Evolutionary conservation across 2,329 filamentous ascomycete genomes (phyloP).

Genomic region (Fusarium sp.): DNA sequence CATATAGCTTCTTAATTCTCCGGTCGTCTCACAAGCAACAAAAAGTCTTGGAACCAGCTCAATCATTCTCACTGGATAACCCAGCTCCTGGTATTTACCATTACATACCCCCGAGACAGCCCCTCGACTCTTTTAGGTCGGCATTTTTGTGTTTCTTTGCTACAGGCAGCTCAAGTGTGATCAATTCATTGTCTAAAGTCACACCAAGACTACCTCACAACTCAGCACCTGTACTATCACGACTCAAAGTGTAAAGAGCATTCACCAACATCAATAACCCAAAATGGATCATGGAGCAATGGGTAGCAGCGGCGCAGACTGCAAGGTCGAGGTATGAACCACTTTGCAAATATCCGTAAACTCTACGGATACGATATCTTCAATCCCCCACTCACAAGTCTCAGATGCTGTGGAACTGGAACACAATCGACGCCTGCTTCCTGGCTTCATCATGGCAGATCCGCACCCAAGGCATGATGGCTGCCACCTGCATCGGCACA

Average conservation of each 20-base stretch:
- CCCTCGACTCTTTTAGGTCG: slow-evolving; percentile 1
- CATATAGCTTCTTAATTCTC: slow-evolving; percentile 30
- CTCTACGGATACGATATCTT: not conserved
- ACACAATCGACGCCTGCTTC: slow-evolving; percentile 79
- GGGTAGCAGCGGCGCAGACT: slow-evolving; percentile 41
- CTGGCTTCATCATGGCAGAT: slow-evolving; percentile 78
- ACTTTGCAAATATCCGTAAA: not conserved
- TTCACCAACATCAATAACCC: not conserved
- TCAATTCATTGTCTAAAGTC: too few species aligned
- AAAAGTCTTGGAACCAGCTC: slow-evolving; percentile 40
- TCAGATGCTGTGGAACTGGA: slow-evolving; percentile 86
- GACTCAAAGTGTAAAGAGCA: not conserved
- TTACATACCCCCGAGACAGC: slow-evolving; percentile 22
- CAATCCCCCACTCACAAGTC: slow-evolving; percentile 4
- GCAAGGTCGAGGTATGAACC: slow-evolving; percentile 53
- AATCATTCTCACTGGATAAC: slow-evolving; percentile 41
- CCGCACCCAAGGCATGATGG: slow-evolving; percentile 78
- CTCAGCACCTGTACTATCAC: not conserved
- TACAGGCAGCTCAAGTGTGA: not conserved
- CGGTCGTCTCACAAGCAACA: slow-evolving; percentile 5
- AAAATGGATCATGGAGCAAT: slow-evolving; percentile 40
- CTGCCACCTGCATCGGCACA: slow-evolving; percentile 82
- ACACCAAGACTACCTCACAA: too few species aligned
- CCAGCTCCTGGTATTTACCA: slow-evolving; percentile 23
- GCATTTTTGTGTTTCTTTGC: not conserved